Evolutionary conservation across 495 filamentous ascomycete species (phyloP), one percentile per base, ranked within the genome.

Genomic region (Barbatosphaeria neglecta): DNA sequence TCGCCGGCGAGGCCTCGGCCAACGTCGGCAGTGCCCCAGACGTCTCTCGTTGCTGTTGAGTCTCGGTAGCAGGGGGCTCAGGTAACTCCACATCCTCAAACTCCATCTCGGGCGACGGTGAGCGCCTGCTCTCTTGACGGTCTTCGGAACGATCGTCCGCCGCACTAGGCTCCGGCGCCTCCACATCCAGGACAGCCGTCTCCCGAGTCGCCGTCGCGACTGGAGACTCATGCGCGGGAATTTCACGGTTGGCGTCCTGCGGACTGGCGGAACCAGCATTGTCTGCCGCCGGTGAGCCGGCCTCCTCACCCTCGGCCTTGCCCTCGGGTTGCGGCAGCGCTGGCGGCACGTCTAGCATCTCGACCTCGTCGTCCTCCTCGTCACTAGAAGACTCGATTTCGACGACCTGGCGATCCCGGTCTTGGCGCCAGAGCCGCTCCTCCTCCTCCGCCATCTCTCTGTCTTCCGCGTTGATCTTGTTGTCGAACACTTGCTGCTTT

Each of bases 361-460:
- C 69, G 15, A 79, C 28, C 1, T 38, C 53, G 62, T 79, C 77
- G 44, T 69, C 71, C 22, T 72, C 70, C 31, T 69, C 61, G 6
- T 61, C 65, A 22, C 61, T 61, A 1, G 69, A 72, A 9, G 70
- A 72, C 24, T 65, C 61, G 18, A 73, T 72, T 43, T 70, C 57
- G 31, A 73, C 59, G 18, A 70, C 53, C 1, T 53, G 56, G 9
- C 64, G 60, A 19, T 69, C 53, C 0, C 52, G 56, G 9, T 65
- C 60, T 42, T 64, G 51, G 9, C 51, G 55, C 35, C 49, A 46
- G 37, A 45, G 52, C 8, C 37, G 54, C 49, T 70, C 64, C 47
- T 74, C 72, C 44, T 72, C 70, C 46, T 67, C 58, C 25, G 71
- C 73, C 58, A 69, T 67, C 55, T 74, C 70, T 43, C 65, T 61